Evolutionary conservation across 2,329 filamentous ascomycete species (phyloP), one percentile per base, ranked within the genome.

Genomic region (Ascomycota sp.): DNA sequence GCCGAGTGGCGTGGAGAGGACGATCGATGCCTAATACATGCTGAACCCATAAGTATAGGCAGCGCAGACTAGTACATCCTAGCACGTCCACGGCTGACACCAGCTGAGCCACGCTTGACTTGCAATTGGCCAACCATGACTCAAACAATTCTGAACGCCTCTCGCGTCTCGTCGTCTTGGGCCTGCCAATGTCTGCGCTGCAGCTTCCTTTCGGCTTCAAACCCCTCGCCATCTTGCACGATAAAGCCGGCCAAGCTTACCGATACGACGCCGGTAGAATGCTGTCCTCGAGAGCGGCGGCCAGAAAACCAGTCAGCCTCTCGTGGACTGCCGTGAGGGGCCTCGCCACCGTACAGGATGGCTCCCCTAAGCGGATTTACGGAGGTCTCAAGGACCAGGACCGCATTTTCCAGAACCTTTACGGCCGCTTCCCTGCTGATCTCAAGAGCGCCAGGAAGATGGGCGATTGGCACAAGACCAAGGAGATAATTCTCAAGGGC

Each of bases 391-490:
- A 73, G 59, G 89, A 98, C 54, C 83, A 95, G 62, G 89, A 98
- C 61, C 75, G 89, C 46, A 98, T 98, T 58, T 98, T 98, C 61
- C 85, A 92, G 63, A 98, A 98, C 61, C 68, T 98, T 35, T 98
- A 98, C 61, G 75, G 82, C 47, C 82, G 89, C 51, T 82, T 81
- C 59, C 83, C 82, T 30, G 69, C 83, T 38, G 85, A 94, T 54
- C 61, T 98, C 43, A 86, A 89, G 64, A 82, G 74, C 50, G 85
- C 89, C 31, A 85, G 82, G 75, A 93, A 92, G 61, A 92, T 92
- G 67, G 89, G 89, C 44, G 89, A 95, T 56, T 98, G 89, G 89
- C 73, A 98, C 64, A 93, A 91, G 69, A 98, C 89, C 32, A 98
- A 98, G 69, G 89, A 98, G 55, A 98, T 98, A 34, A 57, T 98